A percentile compares a stretch with the other conserved stretches of the same genome.
These are phyloP conservation scores for Pseudonitzschia multiseries DNA, from an alignment of 108 stramenopile genomes.

Conservation along the genomic window DNA sequence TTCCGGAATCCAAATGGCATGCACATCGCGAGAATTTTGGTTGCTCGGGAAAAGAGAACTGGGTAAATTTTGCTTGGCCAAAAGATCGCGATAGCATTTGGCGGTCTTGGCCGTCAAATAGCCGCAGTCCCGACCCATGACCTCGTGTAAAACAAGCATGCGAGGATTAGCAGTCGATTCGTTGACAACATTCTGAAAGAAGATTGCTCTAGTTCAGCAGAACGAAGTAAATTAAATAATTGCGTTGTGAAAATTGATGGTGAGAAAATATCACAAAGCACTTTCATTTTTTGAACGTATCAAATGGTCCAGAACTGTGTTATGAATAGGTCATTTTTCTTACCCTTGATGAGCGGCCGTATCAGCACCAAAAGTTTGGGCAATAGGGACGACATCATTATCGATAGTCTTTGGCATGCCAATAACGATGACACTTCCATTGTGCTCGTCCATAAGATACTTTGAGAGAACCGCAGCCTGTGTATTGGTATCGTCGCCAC, in stretches of 20 bases:
- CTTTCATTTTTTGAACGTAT: background rate
- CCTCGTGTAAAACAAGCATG: constrained; percentile 93
- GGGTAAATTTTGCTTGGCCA: constrained; percentile 49
- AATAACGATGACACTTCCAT: constrained; percentile 81
- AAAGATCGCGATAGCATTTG: constrained; percentile 61
- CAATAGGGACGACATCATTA: constrained; percentile 89
- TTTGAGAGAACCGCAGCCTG: constrained; percentile 87
- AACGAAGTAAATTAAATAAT: background rate
- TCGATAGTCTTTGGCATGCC: constrained; percentile 90
- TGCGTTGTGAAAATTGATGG: background rate
- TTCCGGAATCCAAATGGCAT: constrained; percentile 93
- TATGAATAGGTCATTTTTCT: background rate
- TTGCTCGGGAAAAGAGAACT: constrained; percentile 39
- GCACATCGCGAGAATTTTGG: constrained; percentile 65
- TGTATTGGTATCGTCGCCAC: constrained; percentile 93
- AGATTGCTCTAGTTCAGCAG: constrained; percentile 39
- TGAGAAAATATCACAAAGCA: background rate
- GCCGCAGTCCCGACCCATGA: constrained; percentile 90
- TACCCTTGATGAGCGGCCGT: constrained; percentile 83
- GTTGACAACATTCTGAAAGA: constrained; percentile 84
- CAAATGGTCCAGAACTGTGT: background rate
- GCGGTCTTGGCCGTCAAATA: constrained; percentile 86
- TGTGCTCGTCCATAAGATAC: constrained; percentile 78
- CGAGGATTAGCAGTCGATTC: constrained; percentile 86
- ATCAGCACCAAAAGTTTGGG: constrained; percentile 89